Conservation (phyloP, 495 filamentous ascomycete species). For the Talaromyces adpressus region DNA sequence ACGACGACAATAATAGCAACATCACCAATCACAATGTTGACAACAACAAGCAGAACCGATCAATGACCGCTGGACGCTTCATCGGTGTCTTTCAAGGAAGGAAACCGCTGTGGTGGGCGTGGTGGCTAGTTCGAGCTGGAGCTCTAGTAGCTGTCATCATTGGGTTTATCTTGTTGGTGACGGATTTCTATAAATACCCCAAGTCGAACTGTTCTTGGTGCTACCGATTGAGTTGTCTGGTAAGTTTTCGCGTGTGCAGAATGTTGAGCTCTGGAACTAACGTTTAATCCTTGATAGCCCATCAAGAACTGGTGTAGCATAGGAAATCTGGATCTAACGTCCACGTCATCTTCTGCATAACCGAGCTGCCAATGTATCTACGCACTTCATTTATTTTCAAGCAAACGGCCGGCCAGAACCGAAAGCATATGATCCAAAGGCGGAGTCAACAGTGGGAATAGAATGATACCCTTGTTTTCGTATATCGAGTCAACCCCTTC, state of each 20-base stretch:
- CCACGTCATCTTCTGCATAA: constrained; percentile 6
- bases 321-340: constrained; percentile 39
- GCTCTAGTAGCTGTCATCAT: constrained; percentile 72
- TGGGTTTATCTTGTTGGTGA: constrained; percentile 75
- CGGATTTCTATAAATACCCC: constrained; percentile 80
- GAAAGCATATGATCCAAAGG: not conserved
- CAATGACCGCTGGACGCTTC: constrained; percentile 49
- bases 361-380: not conserved
- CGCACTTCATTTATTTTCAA: not conserved
- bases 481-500: not conserved
- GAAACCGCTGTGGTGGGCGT: constrained; percentile 92
- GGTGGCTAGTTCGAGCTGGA: constrained; percentile 84
- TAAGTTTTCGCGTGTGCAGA: constrained; percentile 42
- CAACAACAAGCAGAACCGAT: constrained; percentile 38
- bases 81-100: constrained; percentile 84
- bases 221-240: constrained; percentile 86
- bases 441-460: not conserved
- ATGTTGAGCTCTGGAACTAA: constrained; percentile 19
- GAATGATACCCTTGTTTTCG: constrained; percentile 4
- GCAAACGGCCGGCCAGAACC: not conserved
- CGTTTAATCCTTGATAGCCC: constrained; percentile 37
- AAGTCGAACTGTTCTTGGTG: constrained; percentile 78
- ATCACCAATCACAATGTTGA: constrained; percentile 14
- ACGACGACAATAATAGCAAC: constrained; percentile 21
- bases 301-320: constrained; percentile 75